Evolutionary conservation across 1,139 yeast genomes (phyloP).

Genomic region (Yamadazyma atmosphaerica): DNA sequence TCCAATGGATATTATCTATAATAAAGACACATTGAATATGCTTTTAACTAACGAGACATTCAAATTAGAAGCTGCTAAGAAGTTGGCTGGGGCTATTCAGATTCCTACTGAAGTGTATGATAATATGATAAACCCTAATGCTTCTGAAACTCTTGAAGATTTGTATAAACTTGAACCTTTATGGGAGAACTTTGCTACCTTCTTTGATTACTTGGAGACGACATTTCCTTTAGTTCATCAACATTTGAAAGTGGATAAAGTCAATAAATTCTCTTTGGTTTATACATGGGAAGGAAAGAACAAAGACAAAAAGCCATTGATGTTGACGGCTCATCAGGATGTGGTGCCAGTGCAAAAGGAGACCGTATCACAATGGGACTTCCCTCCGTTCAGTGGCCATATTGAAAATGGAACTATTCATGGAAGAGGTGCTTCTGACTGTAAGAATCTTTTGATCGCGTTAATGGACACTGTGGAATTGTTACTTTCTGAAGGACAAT

Average conservation of each 20-base stretch:
- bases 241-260: slow-evolving; percentile 28
- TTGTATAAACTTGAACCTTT: slow-evolving; percentile 27
- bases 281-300: slow-evolving; percentile 38
- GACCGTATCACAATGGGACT: slow-evolving; percentile 41
- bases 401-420: slow-evolving; percentile 40
- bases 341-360: slow-evolving; percentile 49
- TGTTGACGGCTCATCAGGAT: slow-evolving; percentile 51
- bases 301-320: slow-evolving; percentile 32
- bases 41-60: slow-evolving; percentile 40
- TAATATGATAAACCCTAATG: slow-evolving; percentile 30
- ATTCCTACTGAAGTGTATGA: slow-evolving; percentile 67
- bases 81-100: slow-evolving; percentile 55
- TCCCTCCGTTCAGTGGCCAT: slow-evolving; percentile 44
- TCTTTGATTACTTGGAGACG: slow-evolving; percentile 28
- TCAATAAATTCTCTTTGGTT: slow-evolving; percentile 34
- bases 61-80: slow-evolving; percentile 38
- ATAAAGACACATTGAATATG: slow-evolving; percentile 22
- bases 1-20: slow-evolving; percentile 24
- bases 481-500: slow-evolving; percentile 32
- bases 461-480: slow-evolving; percentile 43
- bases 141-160: slow-evolving; percentile 23
- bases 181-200: slow-evolving; percentile 32
- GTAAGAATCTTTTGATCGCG: slow-evolving; percentile 45
- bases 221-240: slow-evolving; percentile 35
- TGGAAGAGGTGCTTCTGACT: slow-evolving; percentile 52